Evolutionary conservation across 345 rosid genomes (phyloP), one percentile per base, ranked within the genome.

Genomic region (Eucalyptus curtisii): DNA sequence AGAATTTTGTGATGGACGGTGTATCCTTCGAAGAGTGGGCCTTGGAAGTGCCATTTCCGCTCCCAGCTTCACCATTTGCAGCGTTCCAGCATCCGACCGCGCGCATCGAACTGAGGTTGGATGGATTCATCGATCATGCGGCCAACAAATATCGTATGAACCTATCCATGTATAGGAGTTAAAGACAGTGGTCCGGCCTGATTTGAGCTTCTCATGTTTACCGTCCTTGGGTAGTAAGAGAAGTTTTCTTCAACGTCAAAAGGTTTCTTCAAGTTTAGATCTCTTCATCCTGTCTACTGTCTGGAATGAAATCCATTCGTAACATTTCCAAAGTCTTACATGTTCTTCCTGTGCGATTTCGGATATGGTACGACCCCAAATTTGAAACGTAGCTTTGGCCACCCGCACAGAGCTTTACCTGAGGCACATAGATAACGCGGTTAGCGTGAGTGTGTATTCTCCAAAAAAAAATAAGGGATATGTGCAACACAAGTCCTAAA

Each of bases 151-250:
- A 64, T n/a, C 1, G 16, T n/a, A 14, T 14, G 20, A 64, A 68
- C 42, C 24, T 33, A 8, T 33, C 24, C 24, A 9, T 8, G 42
- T 33, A 0, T 17, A 68, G 80, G 37, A 64, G 37, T 64, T 7
- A 7, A 14, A n/a, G 76, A n/a, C 37, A 0, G 5, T 64, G 40
- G 40, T 64, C 76, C 10, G 10, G 33, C 42, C 24, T 31, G 47
- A 19, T 6, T 76, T 37, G 37, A 40, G 82, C 47, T 47, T 37
- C 25, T 61, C 1, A 2, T 37, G 27, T 37, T 76, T 19, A 40
- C 47, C 27, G 7, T 37, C 47, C 82, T 76, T 0, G 22, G 37
- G 5, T 76, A 0, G 25, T 20, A 37, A 37, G 82, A 10, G 27
- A 37, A 76, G 47, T 3, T 19, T 76, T 37, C 82, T 20, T 71